These are phyloP conservation scores for Chlamydomonas sp. DNA, from an alignment of 139 green algal genomes.

Conservation along the genomic window DNA sequence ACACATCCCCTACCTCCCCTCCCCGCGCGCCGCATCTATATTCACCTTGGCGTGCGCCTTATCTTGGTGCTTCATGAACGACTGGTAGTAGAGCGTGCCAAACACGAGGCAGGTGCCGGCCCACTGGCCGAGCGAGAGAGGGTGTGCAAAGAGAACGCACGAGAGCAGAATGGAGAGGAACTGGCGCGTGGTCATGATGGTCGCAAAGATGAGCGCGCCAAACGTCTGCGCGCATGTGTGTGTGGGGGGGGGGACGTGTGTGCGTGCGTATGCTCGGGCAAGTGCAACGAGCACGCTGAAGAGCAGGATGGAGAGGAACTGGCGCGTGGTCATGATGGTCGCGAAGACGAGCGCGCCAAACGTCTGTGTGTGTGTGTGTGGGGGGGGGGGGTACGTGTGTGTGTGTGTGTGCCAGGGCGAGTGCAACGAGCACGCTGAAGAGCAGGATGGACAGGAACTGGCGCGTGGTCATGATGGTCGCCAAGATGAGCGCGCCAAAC, in stretches of 20 bases:
- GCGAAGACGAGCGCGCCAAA: conserved; percentile 84
- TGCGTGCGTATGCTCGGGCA: too few species aligned
- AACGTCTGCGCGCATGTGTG: too few species aligned
- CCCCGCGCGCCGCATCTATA: too few species aligned
- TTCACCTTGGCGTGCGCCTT: too few species aligned
- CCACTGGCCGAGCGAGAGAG: conserved; percentile 62
- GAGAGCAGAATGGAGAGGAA: conserved; percentile 87
- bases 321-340: conserved; percentile 89
- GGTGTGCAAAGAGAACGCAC: conserved; percentile 77
- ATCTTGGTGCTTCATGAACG: conserved; percentile 39
- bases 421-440: conserved; percentile 76
- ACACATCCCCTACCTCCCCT: too few species aligned
- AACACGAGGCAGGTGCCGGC: conserved; percentile 51
- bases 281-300: conserved; percentile 78
- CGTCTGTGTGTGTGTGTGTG: too few species aligned
- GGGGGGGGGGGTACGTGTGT: too few species aligned
- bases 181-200: conserved; percentile 91
- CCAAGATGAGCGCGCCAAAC: conserved; percentile 81
- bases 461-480: conserved; percentile 89
- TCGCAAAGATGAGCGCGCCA: conserved; percentile 82
- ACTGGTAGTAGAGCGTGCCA: conserved; percentile 57
- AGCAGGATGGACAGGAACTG: conserved; percentile 89
- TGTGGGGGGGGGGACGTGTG: too few species aligned
- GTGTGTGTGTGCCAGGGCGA: too few species aligned
- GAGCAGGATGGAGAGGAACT: conserved; percentile 86